These are phyloP conservation scores for Epichloe uncinata DNA, from an alignment of 2,329 filamentous ascomycete species.

Conservation along the genomic window DNA sequence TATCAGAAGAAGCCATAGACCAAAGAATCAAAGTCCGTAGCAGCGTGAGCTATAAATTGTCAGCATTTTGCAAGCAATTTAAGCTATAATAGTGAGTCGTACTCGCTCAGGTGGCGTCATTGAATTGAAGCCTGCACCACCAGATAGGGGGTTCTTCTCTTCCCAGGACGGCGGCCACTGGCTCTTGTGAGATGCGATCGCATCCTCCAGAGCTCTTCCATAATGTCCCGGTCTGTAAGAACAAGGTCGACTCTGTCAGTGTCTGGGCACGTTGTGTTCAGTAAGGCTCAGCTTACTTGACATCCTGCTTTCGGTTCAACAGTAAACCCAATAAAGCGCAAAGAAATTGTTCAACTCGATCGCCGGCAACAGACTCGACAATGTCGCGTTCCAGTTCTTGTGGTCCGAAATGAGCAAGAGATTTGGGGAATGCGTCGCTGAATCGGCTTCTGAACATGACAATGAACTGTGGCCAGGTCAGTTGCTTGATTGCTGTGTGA, in stretches of 20 bases:
- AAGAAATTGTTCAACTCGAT: slow-evolving; percentile 75
- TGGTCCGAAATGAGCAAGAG: slow-evolving; percentile 77
- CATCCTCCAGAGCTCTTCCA: slow-evolving; percentile 84
- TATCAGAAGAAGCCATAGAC: slow-evolving; percentile 80
- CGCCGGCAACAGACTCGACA: slow-evolving; percentile 61
- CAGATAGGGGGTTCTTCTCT: slow-evolving; percentile 73
- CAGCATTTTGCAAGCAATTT: background rate
- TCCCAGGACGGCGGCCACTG: slow-evolving; percentile 87
- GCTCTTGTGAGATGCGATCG: slow-evolving; percentile 66
- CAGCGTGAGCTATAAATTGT: slow-evolving; percentile 53
- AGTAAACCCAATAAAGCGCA: slow-evolving; percentile 81
- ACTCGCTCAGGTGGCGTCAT: slow-evolving; percentile 77
- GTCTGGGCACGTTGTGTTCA: background rate
- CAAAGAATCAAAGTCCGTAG: slow-evolving; percentile 76
- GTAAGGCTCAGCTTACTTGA: slow-evolving; percentile 59
- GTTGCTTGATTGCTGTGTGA: background rate
- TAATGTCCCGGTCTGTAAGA: slow-evolving; percentile 74
- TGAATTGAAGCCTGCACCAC: slow-evolving; percentile 64
- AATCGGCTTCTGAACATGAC: slow-evolving; percentile 97
- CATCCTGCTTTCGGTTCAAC: slow-evolving; percentile 94
- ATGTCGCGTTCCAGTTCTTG: slow-evolving; percentile 90
- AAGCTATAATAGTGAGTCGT: slow-evolving; percentile 18
- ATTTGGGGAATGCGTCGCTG: slow-evolving; percentile 76
- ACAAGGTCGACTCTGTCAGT: background rate
- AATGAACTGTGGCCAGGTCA: slow-evolving; percentile 58